Evolutionary conservation across 495 filamentous ascomycete genomes (phyloP), one percentile per base, ranked within the genome.

Genomic region (Tuber aestivum): DNA sequence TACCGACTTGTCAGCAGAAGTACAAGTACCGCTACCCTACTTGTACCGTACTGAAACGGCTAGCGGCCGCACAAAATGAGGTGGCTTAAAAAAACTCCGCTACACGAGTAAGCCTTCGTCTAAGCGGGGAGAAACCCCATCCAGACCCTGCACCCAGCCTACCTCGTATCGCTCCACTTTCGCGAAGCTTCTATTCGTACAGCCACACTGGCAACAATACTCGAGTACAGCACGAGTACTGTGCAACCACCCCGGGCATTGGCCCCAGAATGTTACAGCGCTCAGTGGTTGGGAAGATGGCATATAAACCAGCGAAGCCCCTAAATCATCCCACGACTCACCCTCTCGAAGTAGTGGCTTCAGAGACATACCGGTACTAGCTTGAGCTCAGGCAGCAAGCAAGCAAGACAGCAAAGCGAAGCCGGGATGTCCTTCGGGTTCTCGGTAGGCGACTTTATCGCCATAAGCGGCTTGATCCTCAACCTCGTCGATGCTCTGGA

Each of bases 401-500:
- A 35, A 65, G 56, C 12, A 65, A 32, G n/a, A 56, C 12, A 65
- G 56, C 56, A 18, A 65, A 18, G 8, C 8, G 50, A 32, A 40
- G 41, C 12, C 3, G 32, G 32, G 14, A 72, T 41, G 41, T 72
- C 70, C 70, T 74, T 74, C 69, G 37, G 38, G 40, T 40, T 74
- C 44, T 32, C 20, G 27, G 18, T 70, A n/a, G 38, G 73, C 61
- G 56, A 74, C 27, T 70, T 74, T 37, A 70, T 70, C 18, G 73
- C 73, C 27, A 70, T 37, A n/a, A 35, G n/a, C 18, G 35, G 37
- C 18, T 6, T 74, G 37, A 23, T 74, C 45, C 32, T 41, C n/a
- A 32, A 70, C 38, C 41, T 74, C 41, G 32, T 42, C n/a, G 68
- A 74, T 20, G 48, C 32, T 23, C 48, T 74, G 18, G 68, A 32